These are phyloP conservation scores for Saccharomyces hybrid DNA, from an alignment of 1,139 yeast species.

Conservation along the genomic window DNA sequence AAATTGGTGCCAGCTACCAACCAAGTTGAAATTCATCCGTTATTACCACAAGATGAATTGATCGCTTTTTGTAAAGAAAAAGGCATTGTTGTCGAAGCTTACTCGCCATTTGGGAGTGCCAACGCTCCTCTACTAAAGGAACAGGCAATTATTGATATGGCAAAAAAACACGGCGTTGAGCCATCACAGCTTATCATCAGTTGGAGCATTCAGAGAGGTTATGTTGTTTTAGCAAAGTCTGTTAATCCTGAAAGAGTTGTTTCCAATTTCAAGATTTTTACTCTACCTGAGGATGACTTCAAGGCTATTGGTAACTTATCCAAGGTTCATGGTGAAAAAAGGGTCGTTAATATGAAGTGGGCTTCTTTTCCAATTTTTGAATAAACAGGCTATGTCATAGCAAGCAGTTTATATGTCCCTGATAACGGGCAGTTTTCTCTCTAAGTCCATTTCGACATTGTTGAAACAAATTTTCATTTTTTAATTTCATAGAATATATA, in stretches of 20 bases:
- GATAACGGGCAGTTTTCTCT: no score
- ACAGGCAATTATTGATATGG: no score
- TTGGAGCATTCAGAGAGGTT: constrained; percentile 67
- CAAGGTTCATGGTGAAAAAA: constrained; percentile 39
- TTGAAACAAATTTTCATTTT: neutral
- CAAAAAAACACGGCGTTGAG: no score
- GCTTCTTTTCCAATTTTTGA: constrained; percentile 27
- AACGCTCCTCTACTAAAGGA: no score
- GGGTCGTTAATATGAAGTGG: constrained; percentile 42
- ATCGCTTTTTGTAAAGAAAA: no score
- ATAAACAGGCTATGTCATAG: constrained; percentile 6
- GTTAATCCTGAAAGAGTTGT: constrained; percentile 52
- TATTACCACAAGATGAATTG: no score
- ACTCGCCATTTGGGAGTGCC: no score
- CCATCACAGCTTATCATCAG: constrained; percentile 63
- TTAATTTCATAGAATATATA: neutral
- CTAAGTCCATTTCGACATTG: neutral
- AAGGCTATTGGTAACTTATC: no score
- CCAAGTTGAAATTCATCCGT: constrained; percentile 71
- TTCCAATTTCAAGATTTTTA: constrained; percentile 47
- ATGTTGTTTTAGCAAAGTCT: constrained; percentile 69
- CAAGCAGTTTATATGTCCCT: no score
- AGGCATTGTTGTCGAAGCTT: no score
- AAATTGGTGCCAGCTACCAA: constrained; percentile 59
- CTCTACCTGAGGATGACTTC: constrained; percentile 48